Base-by-base conservation (phyloP, 2,329 filamentous ascomycete species). In the Fusarium sp. region DNA sequence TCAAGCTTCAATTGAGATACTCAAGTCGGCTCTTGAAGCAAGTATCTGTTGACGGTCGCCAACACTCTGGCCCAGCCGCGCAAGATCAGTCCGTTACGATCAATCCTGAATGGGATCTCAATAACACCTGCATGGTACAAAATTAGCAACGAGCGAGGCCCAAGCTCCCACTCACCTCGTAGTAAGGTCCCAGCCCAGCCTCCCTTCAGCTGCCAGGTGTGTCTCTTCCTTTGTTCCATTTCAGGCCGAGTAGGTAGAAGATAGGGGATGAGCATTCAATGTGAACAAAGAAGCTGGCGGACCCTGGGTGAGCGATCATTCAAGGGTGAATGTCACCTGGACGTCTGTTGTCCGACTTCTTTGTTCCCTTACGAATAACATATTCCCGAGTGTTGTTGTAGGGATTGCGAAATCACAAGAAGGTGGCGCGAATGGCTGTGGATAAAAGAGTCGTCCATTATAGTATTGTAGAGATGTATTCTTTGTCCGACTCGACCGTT, bases 31-130 rank as follows among this genome's bases (percentile, higher is more conserved):
- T 10, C 8, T 32, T 3, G 2, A 8, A 15, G 5, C 24, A 19
- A 43, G 9, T 11, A 22, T 10, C 3, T 6, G 31, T 49, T 35
- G 7, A 22, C 10, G 31, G 9, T 12, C 12, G 13, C 4, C 6
- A 15, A 2, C 24, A 1, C 19, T 15, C 38, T 26, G 6, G 24
- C 7, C n/a, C 38, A 38, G 26, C 19, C 9, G 12, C 15, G 15
- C 7, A 50, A 34, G 11, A n/a, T 6, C 10, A 6, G 5, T 12
- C 36, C 6, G 42, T 19, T 19, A 28, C 19, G 31, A 31, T 38
- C 44, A 25, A 42, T 26, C 61, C 59, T 19, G 29, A 68, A 56
- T 11, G 8, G 52, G 55, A 44, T 31, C 25, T 64, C 55, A 68
- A 68, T 68, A 67, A 36, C 31, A 35, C n/a, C 51, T 49, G 25